Conservation (phyloP, 208 protist species). For the Balamuthia mandrillaris region DNA sequence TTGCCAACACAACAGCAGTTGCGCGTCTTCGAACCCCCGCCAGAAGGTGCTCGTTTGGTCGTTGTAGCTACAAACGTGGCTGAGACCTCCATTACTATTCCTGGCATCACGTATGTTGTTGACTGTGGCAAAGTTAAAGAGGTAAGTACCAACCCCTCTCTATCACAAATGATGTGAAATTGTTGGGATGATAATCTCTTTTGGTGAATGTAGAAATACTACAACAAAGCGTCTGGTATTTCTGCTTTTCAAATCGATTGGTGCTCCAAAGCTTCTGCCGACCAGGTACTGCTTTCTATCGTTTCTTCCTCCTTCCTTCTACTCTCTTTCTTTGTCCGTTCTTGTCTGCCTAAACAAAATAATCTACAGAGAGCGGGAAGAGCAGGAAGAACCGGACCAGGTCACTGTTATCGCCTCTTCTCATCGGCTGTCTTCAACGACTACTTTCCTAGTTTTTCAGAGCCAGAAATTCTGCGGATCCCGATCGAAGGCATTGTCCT, state of each 20-base stretch:
- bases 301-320: background rate
- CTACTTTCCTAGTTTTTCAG: conserved; percentile 61
- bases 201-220: conserved; percentile 41
- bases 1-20: conserved; percentile 71
- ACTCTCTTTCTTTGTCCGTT: background rate
- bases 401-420: conserved; percentile 84
- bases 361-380: conserved; percentile 74
- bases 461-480: conserved; percentile 73
- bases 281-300: conserved; percentile 46
- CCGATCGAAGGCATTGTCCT: conserved; percentile 80
- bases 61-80: conserved; percentile 99
- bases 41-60: conserved; percentile 79
- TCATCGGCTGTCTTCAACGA: conserved; percentile 75
- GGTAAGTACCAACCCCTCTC: background rate
- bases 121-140: conserved; percentile 74
- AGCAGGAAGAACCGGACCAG: conserved; percentile 79
- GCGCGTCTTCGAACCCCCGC: conserved; percentile 60
- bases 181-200: background rate
- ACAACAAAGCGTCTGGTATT: conserved; percentile 59
- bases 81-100: conserved; percentile 99
- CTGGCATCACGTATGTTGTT: conserved; percentile 92
- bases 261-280: conserved; percentile 75
- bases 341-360: background rate
- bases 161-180: background rate
- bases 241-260: conserved; percentile 68